These are phyloP conservation scores for Globisporangium carolinianum DNA, from an alignment of 352 stramenopile species.

Conservation along the genomic window DNA sequence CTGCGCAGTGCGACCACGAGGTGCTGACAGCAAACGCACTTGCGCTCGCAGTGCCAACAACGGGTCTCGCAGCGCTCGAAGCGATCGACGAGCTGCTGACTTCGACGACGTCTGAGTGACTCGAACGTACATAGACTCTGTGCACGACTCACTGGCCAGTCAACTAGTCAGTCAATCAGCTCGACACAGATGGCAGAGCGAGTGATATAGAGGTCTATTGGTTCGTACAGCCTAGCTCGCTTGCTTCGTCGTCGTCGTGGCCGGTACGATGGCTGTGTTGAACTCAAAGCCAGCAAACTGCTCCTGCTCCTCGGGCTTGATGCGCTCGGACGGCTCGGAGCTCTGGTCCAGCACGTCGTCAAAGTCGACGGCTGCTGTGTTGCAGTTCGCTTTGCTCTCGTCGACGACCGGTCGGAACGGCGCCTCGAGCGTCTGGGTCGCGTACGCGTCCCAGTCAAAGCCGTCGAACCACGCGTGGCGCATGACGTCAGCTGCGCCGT, in stretches of 20 bases:
- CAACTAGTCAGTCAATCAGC: too few relatives aligned
- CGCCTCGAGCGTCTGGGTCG: slow-evolving; percentile 20
- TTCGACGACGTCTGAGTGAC: neutral
- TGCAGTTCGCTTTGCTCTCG: slow-evolving; percentile 52
- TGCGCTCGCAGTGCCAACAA: slow-evolving; percentile 42
- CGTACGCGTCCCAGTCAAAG: slow-evolving; percentile 54
- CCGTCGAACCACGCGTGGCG: slow-evolving; percentile 42
- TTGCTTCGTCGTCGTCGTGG: slow-evolving; percentile 73
- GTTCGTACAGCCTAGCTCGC: neutral
- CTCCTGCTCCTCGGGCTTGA: slow-evolving; percentile 40
- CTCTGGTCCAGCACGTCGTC: slow-evolving; percentile 56
- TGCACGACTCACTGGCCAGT: too few relatives aligned
- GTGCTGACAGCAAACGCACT: slow-evolving; percentile 33
- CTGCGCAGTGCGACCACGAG: slow-evolving; percentile 43
- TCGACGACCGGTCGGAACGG: slow-evolving; percentile 50
- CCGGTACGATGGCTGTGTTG: slow-evolving; percentile 44
- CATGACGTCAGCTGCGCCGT: slow-evolving; percentile 32
- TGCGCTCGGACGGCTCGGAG: slow-evolving; percentile 14
- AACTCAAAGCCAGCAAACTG: slow-evolving; percentile 54
- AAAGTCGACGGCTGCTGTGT: slow-evolving; percentile 56
- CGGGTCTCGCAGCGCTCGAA: slow-evolving; percentile 46
- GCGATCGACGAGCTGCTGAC: slow-evolving; percentile 29
- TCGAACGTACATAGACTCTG: neutral
- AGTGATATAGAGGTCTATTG: neutral
- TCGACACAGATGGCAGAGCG: too few relatives aligned